Base-by-base conservation (phyloP, 306 rosid genomes). In the Cotoneaster glaucophyllus region DNA sequence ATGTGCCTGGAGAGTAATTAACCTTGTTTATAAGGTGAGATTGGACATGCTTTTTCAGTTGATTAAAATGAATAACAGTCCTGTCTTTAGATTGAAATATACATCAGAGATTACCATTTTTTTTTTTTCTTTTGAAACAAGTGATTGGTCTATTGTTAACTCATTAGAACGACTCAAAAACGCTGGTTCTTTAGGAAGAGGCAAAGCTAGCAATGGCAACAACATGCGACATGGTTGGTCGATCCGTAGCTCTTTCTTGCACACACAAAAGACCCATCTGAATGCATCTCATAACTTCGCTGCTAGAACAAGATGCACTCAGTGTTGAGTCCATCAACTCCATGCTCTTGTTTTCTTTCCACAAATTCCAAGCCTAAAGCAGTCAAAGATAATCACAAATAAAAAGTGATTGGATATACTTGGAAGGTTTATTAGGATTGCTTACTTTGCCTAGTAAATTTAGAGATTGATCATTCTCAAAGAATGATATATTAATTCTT, bases 201-300 rank as follows among this genome's bases (percentile, higher is more conserved):
- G 11, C 43, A 37, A 37, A 37, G 41, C 41, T 37, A 37, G 11
- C 43, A 37, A 32, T 37, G 43, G 9, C 11, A 37, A 37, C 43
- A 37, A 37, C 43, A 37, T 37, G 10, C 43, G 43, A 8, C 43
- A 37, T 2, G 43, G 43, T 37, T 37, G 43, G 43, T 37, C 43
- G 3, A 37, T 8, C 11, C 43, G 43, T 37, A 37, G 43, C 43
- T 32, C 78, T 75, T 75, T 75, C 71, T 75, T 75, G 78, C 14
- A 75, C 78, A 19, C 78, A 75, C 43, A 75, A 54, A 25, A 75
- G 72, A 34, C 72, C 79, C 53, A 75, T 50, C 48, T 65, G 72
- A 48, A 75, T 64, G 63, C 28, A 50, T 24, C 79, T 64, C 65
- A 39, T 24, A 31, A 66, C 73, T 64, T 75, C 79, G 52, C 18